Conservation (phyloP, 495 filamentous ascomycete species). For the Trypethelium eluteriae region DNA sequence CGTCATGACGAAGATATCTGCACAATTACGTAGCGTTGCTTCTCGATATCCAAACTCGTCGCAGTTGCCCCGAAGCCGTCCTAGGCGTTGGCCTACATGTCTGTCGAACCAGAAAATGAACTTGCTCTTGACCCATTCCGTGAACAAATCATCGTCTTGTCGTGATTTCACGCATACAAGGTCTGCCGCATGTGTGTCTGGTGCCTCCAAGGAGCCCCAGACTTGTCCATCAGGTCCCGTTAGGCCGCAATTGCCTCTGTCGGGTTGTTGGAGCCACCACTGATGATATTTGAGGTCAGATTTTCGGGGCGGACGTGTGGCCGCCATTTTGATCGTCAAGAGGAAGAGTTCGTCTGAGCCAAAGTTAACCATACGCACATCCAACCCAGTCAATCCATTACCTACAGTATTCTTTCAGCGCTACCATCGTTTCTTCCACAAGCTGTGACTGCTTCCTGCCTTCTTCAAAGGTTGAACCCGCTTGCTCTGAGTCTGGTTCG, state of each 20-base stretch:
- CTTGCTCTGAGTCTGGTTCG: not conserved
- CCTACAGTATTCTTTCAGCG: constrained; percentile 5
- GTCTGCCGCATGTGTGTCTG: not conserved
- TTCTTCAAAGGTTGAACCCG: not conserved
- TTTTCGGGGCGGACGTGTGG: not conserved
- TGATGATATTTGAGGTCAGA: not conserved
- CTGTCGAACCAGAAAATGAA: constrained; percentile 3
- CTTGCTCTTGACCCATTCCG: constrained; percentile 4
- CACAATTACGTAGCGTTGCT: not conserved
- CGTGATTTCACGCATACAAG: not conserved
- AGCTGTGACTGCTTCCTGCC: not conserved
- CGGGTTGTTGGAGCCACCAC: not conserved
- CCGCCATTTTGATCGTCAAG: not conserved
- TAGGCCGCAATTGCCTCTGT: not conserved
- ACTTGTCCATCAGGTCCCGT: not conserved
- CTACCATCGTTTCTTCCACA: not conserved
- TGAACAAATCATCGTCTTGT: not conserved
- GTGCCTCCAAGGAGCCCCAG: not conserved
- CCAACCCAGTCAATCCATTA: not conserved
- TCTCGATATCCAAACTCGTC: not conserved
- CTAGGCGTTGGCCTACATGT: not conserved
- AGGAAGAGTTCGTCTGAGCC: not conserved
- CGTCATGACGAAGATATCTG: not conserved
- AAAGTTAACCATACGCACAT: not conserved
- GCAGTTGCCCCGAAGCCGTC: not conserved